Percentiles rank a stretch among this genome's conserved stretches.
Evolutionary conservation across 1,284 basidiomycete genomes (phyloP).

Genomic region (Pulveroboletus sp.): DNA sequence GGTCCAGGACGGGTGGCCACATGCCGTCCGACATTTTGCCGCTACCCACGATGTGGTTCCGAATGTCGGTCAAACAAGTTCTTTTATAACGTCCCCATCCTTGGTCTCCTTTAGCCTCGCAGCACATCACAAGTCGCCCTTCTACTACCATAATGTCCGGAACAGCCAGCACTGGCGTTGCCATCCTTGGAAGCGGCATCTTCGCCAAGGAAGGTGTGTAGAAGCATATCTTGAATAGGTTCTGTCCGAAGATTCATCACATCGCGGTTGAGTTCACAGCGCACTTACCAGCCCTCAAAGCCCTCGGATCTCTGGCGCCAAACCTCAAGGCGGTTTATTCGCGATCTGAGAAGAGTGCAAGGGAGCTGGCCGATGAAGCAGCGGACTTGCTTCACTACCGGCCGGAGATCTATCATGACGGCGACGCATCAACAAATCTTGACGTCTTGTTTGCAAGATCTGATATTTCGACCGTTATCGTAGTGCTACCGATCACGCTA

Average conservation of each 20-base stretch:
- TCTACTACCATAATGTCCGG: constrained; percentile 23
- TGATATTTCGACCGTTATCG: constrained; percentile 72
- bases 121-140: too few species aligned
- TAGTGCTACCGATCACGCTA: constrained; percentile 74
- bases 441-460: constrained; percentile 63
- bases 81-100: background rate
- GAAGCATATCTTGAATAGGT: background rate
- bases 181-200: constrained; percentile 72
- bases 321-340: constrained; percentile 75
- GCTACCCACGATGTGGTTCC: background rate
- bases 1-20: background rate
- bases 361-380: constrained; percentile 50
- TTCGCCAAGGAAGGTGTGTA: constrained; percentile 67
- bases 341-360: constrained; percentile 65
- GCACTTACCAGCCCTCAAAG: constrained; percentile 70
- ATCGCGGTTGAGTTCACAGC: constrained; percentile 43
- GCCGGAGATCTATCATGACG: constrained; percentile 61
- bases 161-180: constrained; percentile 45
- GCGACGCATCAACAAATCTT: constrained; percentile 46
- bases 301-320: constrained; percentile 46
- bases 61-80: background rate
- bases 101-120: too few species aligned
- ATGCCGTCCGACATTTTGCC: constrained; percentile 5
- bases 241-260: constrained; percentile 39
- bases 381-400: constrained; percentile 40